Conservation (phyloP, 352 stramenopile genomes). For the Globisporangium splendens region DNA sequence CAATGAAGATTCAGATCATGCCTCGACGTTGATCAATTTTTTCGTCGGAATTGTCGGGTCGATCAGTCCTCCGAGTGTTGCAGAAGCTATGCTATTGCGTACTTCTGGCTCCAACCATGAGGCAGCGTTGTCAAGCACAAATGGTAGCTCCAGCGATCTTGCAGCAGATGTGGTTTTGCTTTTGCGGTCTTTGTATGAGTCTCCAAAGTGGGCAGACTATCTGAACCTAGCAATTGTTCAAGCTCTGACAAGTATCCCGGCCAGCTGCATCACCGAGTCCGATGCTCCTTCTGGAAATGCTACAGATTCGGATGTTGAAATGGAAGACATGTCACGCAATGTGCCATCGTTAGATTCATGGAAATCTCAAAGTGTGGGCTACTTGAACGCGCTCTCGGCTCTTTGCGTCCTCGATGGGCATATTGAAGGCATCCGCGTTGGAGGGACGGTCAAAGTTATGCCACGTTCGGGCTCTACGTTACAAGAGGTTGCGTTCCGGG, state of each 20-base stretch:
- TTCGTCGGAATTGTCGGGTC: slow-evolving; percentile 74
- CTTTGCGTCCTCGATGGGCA: slow-evolving; percentile 82
- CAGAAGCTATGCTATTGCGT: slow-evolving; percentile 46
- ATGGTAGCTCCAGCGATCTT: slow-evolving; percentile 38
- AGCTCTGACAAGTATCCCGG: slow-evolving; percentile 47
- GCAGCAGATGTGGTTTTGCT: slow-evolving; percentile 78
- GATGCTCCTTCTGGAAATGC: slow-evolving; percentile 12
- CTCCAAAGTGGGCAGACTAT: slow-evolving; percentile 63
- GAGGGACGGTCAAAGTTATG: slow-evolving; percentile 82
- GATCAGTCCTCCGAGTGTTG: slow-evolving; percentile 68
- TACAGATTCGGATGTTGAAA: slow-evolving; percentile 74
- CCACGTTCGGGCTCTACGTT: slow-evolving; percentile 59
- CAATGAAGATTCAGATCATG: slow-evolving; percentile 47
- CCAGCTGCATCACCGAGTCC: slow-evolving; percentile 36
- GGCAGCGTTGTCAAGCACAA: slow-evolving; percentile 14
- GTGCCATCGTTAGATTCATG: slow-evolving; percentile 50
- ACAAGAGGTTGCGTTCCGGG: slow-evolving; percentile 76
- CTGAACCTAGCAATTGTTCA: slow-evolving; percentile 61
- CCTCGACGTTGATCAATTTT: slow-evolving; percentile 65
- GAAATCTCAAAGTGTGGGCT: slow-evolving; percentile 42
- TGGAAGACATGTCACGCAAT: slow-evolving; percentile 75
- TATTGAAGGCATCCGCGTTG: slow-evolving; percentile 78
- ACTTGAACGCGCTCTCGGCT: slow-evolving; percentile 67
- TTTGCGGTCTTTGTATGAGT: slow-evolving; percentile 77
- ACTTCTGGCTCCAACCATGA: slow-evolving; percentile 10